Evolutionary conservation across 768 basidiomycete genomes (phyloP), one percentile per base, ranked within the genome.

Genomic region (Boletus fagicola): DNA sequence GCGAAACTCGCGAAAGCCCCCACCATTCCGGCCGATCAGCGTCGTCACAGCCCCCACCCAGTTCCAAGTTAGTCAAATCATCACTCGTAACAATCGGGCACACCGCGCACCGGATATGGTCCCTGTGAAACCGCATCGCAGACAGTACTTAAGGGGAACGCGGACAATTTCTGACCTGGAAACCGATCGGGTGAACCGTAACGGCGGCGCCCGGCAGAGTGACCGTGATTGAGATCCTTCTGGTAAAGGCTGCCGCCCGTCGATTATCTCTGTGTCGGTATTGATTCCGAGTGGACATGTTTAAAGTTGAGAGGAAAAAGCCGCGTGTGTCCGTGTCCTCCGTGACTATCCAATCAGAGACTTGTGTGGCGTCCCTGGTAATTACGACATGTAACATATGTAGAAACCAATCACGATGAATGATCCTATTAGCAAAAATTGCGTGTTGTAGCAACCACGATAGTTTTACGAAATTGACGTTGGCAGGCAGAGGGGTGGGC

Each of bases 161-260:
- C 12, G 28, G 35, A 44, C 47, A 51, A 45, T 55, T 62, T 53
- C 60, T 52, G 52, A 49, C 65, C 54, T 60, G 62, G 61, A 56
- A 60, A 63, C 64, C 54, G 43, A 59, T 63, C 60, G 57, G 64
- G 53, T 54, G 11, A 33, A 40, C 57, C 62, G 65, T 59, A 16
- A 64, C 66, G 67, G 66, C 52, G 68, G 68, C 26, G 51, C 68
- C 67, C 66, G 63, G 67, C 53, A 61, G 57, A 53, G 42, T 20
- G 51, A 52, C 57, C 54, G 57, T 63, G 56, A 62, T 58, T 66
- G 40, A 58, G 51, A 48, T 57, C 31, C 28, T 49, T 57, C 54
- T 47, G 40, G 49, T 31, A 46, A 53, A 40, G 53, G 50, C 40
- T 51, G 52, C 67, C 62, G 60, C 51, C 53, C 49, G 54, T 58